phyloP scores from a whole-genome alignment of 2,329 filamentous ascomycete species.

The Diaporthe capsici region DNA sequence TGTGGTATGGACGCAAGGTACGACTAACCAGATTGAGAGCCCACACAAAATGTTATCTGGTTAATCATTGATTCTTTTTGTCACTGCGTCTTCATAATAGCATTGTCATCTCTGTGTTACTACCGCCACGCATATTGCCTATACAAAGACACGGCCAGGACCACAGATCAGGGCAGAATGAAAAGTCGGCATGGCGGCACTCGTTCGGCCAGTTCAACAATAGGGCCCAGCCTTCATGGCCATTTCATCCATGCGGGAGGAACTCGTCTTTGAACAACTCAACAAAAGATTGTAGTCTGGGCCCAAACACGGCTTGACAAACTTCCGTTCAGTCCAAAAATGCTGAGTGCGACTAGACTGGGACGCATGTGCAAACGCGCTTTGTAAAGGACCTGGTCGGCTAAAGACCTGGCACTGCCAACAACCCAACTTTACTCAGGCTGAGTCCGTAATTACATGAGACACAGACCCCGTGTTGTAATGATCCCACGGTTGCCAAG shows the following conservation, averaged over 20 bases:
- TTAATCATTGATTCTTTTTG: background rate
- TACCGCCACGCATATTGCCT: background rate
- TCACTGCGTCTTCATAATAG: background rate
- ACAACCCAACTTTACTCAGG: background rate
- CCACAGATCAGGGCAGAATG: background rate
- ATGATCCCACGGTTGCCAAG: no score
- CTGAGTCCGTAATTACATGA: background rate
- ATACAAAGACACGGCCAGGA: background rate
- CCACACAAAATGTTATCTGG: background rate
- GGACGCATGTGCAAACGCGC: no score
- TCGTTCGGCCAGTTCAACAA: background rate
- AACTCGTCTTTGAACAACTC: background rate
- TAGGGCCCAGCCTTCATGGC: background rate
- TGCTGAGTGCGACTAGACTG: no score
- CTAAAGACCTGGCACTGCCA: background rate
- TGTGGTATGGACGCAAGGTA: background rate
- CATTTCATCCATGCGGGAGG: no score
- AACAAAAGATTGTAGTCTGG: background rate
- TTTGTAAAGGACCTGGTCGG: background rate
- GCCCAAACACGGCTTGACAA: background rate
- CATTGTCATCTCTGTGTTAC: background rate
- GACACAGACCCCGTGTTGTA: background rate
- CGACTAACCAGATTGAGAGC: rapidly evolving
- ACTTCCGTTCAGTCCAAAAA: no score
- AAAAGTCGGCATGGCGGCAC: background rate